Evolutionary conservation across 1,139 yeast genomes (phyloP), one percentile per base, ranked within the genome.

Genomic region (Ogataea hybrid): DNA sequence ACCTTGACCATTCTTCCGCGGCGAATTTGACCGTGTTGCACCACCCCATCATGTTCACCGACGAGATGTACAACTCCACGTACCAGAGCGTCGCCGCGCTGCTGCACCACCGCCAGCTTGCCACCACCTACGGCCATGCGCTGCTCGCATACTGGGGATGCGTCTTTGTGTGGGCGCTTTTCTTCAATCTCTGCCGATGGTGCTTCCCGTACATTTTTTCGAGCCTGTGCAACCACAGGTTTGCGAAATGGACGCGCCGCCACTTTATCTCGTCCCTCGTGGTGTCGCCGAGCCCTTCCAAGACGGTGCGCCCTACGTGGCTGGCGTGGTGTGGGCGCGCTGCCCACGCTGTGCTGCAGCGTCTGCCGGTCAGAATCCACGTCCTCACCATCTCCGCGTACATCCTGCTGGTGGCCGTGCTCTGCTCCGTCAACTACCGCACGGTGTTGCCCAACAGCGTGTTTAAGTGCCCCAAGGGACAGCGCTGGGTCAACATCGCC

Each of bases 401-500:
- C 43, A 30, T 61, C 5, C 11, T 49, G 6, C 39, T 63, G 32
- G 53, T 52, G 11, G 28, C 54, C 8, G 29, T 61, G 3, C 46
- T 62, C 17, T 58, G 63, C 32, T 56, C 52, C 27, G 44, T 59
- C 23, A 55, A 54, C 29, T 63, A 63, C 48, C 47, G 49, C 7
- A 31, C 51, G 5, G 48, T 53, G 6, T 44, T 42, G 14, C 64
- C 64, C 16, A 61, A 55, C 41, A 51, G 55, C 6, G 56, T 64
- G 5, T 61, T 62, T 36, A 53, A 56, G 7, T 55, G 60, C 30
- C 39, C 49, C 6, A 54, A 41, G 28, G 60, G 58, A 48, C 52
- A 65, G 60, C 46, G 42, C 6, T 48, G 52, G 37, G 63, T 62
- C 22, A 52, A 80, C 73, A 59, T 72, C 46, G 85, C 84, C 1